Evolutionary conservation across 108 stramenopile species (phyloP).

Genomic region (Craspedostauros australis): DNA sequence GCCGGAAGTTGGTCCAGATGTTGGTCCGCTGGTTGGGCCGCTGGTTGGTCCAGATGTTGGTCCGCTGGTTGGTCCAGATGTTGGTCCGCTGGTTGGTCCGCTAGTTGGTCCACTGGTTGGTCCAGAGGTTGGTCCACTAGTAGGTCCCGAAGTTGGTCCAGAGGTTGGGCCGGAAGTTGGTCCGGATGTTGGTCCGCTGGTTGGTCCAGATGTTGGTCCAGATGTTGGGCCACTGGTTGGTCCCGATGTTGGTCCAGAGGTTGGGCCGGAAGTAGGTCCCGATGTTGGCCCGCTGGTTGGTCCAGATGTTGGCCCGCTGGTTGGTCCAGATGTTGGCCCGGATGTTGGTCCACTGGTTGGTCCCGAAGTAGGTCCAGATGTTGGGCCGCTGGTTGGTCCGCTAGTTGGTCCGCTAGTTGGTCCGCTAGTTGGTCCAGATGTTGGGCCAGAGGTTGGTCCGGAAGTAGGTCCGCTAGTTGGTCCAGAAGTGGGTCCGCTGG

Average conservation of each 20-base stretch:
- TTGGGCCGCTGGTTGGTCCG: background rate
- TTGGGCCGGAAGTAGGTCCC: background rate
- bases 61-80: background rate
- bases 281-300: background rate
- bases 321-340: slow-evolving; percentile 9
- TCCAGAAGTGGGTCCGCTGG: slow-evolving; percentile 10
- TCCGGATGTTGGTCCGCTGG: no score
- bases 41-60: background rate
- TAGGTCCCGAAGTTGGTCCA: background rate
- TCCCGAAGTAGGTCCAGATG: slow-evolving; percentile 9
- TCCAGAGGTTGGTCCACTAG: background rate
- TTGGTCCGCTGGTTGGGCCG: background rate
- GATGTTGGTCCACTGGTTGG: slow-evolving; percentile 7
- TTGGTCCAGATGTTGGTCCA: no score
- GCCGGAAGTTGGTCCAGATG: background rate
- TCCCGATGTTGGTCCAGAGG: slow-evolving; percentile 8
- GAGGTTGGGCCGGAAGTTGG: background rate
- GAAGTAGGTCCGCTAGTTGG: background rate
- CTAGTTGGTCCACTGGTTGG: background rate
- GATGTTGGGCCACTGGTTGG: no score
- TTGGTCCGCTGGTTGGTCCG: background rate
- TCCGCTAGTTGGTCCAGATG: background rate
- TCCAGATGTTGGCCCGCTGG: slow-evolving; percentile 1
- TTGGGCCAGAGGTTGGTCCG: slow-evolving; percentile 11
- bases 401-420: no score